Percentiles rank a stretch among this genome's conserved stretches.
Conservation (phyloP, 805 yeast species). For the Schizosaccharomyces pombe region DNA sequence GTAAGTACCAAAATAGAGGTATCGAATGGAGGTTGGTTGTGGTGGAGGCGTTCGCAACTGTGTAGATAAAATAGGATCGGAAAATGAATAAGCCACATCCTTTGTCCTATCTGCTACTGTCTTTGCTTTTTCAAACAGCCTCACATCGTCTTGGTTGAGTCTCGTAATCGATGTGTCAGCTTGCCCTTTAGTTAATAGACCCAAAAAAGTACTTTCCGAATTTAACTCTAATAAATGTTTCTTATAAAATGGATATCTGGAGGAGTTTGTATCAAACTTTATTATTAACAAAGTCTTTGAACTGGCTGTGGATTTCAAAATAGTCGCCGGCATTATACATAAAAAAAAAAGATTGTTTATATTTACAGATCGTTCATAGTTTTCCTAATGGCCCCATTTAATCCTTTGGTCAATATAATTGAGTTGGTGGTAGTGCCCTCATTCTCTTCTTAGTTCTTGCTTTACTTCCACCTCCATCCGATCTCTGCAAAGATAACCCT, state of each 20-base stretch:
- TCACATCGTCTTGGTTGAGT: slow-evolving; percentile 11
- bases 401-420: no score
- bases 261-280: neutral
- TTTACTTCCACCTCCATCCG: no score
- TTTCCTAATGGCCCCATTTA: no score
- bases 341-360: neutral
- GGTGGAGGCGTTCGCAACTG: neutral
- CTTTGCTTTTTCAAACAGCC: slow-evolving; percentile 10
- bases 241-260: neutral
- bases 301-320: neutral
- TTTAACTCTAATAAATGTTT: neutral
- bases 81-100: neutral
- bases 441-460: no score
- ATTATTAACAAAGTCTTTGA: neutral
- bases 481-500: no score
- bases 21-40: slow-evolving; percentile 19
- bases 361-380: no score
- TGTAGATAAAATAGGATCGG: neutral
- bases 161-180: slow-evolving; percentile 20
- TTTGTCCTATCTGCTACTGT: neutral
- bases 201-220: slow-evolving; percentile 7
- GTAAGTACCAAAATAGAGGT: slow-evolving; percentile 44
- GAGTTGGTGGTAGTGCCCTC: no score
- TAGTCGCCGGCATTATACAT: neutral
- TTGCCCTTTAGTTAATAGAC: slow-evolving; percentile 10